These are phyloP conservation scores for Leptoxyphium fumago DNA, from an alignment of 2,329 filamentous ascomycete species.

Conservation along the genomic window DNA sequence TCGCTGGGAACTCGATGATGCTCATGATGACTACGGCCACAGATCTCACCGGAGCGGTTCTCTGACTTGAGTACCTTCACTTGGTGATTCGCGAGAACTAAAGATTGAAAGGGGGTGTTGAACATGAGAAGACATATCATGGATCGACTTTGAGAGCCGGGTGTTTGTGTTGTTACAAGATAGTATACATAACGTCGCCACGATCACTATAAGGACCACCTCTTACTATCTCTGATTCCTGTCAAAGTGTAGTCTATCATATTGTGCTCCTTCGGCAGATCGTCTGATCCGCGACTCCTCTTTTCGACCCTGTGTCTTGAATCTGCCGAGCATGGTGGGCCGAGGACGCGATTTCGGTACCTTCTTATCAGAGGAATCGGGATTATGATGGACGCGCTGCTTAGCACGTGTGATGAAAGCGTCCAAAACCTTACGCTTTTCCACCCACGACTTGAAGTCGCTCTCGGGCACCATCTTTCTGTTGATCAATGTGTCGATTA, in stretches of 20 bases:
- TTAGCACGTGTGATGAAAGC: constrained; percentile 6
- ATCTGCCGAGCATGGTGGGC: not conserved
- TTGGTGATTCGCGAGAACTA: not conserved
- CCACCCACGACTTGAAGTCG: constrained; percentile 7
- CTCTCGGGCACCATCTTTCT: constrained; percentile 9
- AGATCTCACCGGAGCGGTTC: not conserved
- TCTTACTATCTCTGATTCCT: too few relatives aligned
- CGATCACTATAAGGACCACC: too few relatives aligned
- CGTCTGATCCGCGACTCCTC: not conserved
- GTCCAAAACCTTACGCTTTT: constrained; percentile 8
- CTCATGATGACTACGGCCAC: not conserved
- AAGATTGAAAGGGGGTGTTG: not conserved
- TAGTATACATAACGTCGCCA: too few relatives aligned
- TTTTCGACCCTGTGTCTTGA: not conserved
- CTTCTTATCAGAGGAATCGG: too few relatives aligned
- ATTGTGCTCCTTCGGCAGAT: too few relatives aligned
- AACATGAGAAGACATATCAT: not conserved
- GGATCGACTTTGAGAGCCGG: not conserved
- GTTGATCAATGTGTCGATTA: constrained; percentile 16
- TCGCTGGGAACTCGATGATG: too few relatives aligned
- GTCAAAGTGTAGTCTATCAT: too few relatives aligned
- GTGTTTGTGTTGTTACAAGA: too few relatives aligned
- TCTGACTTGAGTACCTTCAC: not conserved
- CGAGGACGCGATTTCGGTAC: too few relatives aligned
- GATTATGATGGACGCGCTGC: constrained; percentile 2